Base-by-base conservation (phyloP, 352 stramenopile species). In the Pythium guiyangense region DNA sequence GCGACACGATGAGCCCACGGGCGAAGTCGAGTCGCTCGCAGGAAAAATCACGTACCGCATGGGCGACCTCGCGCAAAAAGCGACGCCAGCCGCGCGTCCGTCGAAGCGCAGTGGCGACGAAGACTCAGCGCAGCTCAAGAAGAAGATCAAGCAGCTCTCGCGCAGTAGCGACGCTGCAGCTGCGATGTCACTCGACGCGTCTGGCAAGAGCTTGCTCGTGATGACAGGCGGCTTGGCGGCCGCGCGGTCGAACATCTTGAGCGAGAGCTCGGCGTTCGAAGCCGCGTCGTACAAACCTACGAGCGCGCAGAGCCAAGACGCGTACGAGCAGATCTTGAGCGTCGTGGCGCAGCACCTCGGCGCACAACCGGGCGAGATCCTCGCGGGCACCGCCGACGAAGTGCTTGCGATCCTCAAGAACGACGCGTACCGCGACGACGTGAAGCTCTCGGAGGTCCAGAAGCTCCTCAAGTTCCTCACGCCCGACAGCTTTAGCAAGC, bases 371-470 rank as follows among this genome's bases (percentile, higher is more conserved):
- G 75, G 90, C 8, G 94, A 98, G 66, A 91, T 98, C 39, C 60
- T 98, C 56, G 81, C 78, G 0, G 90, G 92, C 20, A 92, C 93
- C 0, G 89, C 89, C 0, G 91, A 98, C 46, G 94, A 98, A 75
- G 77, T 98, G 39, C 73, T 98, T 27, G 77, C 72, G 34, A 93
- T 98, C 52, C 40, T 98, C 12, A 98, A 98, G 67, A 94, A 91
- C 60, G 90, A 97, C 52, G 63, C 73, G 47, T 84, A 97, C 57
- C 75, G 75, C 31, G 88, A 97, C 63, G 73, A 96, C 40, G 77
- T 89, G 54, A 93, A 94, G 52, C 73, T 88, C 27, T 69, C 70
- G 35, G 88, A 97, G 61, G 73, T 92, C 26, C 73, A 85, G 53
- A 89, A 93, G 63, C 67, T 98, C 54, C 74, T 98, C 6, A 92